These are phyloP conservation scores for Fraxinus cuspidata DNA, from an alignment of 257 asterid species.

Conservation along the genomic window DNA sequence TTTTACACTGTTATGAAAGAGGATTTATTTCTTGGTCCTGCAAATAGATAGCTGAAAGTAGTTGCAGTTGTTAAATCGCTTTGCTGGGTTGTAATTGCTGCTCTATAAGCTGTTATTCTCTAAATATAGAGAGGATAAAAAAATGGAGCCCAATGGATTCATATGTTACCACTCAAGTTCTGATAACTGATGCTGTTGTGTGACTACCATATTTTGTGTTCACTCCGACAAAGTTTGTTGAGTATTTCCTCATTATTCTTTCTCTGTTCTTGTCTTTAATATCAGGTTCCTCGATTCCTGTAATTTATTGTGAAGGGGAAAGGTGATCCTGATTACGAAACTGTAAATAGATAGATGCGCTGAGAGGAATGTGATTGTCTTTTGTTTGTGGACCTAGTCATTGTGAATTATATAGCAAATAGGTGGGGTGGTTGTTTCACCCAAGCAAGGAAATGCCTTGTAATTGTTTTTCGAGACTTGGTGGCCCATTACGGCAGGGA, in stretches of 20 bases:
- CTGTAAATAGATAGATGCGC: conserved; percentile 35
- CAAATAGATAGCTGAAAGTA: background rate
- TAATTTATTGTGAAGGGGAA: conserved; percentile 24
- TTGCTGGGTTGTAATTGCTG: background rate
- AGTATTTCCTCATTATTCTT: conserved; percentile 6
- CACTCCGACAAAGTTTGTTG: background rate
- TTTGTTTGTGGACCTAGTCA: conserved; percentile 33
- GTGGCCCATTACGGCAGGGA: conserved; percentile 48
- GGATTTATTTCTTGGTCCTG: background rate
- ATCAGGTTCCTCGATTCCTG: conserved; percentile 28
- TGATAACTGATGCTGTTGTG: background rate
- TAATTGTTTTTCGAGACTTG: conserved; percentile 54
- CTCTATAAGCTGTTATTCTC: background rate
- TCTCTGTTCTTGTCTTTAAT: conserved; percentile 7
- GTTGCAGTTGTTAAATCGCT: background rate
- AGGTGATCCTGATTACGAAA: conserved; percentile 17
- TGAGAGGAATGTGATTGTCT: conserved; percentile 63
- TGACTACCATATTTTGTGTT: background rate
- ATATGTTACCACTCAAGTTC: background rate
- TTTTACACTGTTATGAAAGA: background rate
- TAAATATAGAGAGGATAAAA: background rate
- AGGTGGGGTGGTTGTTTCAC: conserved; percentile 27
- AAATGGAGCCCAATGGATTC: background rate
- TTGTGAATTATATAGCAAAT: conserved; percentile 28
- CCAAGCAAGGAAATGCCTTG: conserved; percentile 65